Evolutionary conservation across 768 basidiomycete species (phyloP), one percentile per base, ranked within the genome.

Genomic region (Auricularia sp.): DNA sequence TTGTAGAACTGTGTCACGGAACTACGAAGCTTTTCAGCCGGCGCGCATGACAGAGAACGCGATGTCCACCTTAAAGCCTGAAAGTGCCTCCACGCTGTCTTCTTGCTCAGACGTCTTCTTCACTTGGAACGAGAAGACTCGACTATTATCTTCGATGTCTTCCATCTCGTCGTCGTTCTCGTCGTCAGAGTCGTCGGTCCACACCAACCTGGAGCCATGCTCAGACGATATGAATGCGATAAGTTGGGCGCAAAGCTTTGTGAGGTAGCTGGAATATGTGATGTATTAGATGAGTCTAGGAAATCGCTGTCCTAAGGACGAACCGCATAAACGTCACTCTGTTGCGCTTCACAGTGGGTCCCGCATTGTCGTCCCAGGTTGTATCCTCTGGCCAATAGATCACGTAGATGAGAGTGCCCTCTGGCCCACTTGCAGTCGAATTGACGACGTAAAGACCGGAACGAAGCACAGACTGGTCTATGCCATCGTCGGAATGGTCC

Each of bases 271-370:
- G 39, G 4, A 61, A 34, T 14, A 36, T 23, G 29, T 29, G 29
- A 29, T 29, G 29, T 11, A 23, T 29, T n/a, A 35, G 21, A 43
- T 29, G n/a, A 59, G 5, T 33, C 3, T 16, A 35, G 11, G 5
- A 23, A 11, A 35, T 34, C 51, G 34, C 56, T 58, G 16, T 33
- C 21, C 10, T 34, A 5, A 16, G 54, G 5, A 64, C 72, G 43
- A 71, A 83, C 85, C 85, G 73, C 83, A 87, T 85, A 67, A 87
- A 87, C 0, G 84, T 84, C 2, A 81, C 74, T 5, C 85, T 76
- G 71, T 85, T 87, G 2, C 80, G 78, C 35, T 75, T 69, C 59
- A 83, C 77, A 4, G 81, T 73, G 1, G 77, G 72, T 6, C 72
- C 43, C 0, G 82, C 79, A 16, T 75, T 72, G 69, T 85, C 84